These are phyloP conservation scores for Paraglomus occultum DNA, from an alignment of 192 early-diverging fungal species.

Conservation along the genomic window DNA sequence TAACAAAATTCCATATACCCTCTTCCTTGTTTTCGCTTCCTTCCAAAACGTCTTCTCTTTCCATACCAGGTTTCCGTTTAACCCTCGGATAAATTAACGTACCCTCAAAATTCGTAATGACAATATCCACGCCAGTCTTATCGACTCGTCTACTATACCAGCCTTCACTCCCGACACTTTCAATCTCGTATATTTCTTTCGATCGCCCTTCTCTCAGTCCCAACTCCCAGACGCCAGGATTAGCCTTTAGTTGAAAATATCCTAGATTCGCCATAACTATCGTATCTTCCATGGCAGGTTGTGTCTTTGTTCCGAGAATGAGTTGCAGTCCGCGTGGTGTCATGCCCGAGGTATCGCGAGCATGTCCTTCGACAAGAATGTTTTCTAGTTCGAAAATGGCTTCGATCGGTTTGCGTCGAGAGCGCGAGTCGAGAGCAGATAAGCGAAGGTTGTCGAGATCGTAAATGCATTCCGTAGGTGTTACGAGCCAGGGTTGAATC, in stretches of 20 bases:
- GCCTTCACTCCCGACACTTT: slow-evolving; percentile 56
- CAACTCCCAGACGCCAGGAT: slow-evolving; percentile 87
- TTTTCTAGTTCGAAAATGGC: slow-evolving; percentile 78
- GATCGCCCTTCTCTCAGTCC: slow-evolving; percentile 80
- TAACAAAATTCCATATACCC: slow-evolving; percentile 61
- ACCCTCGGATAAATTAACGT: slow-evolving; percentile 78
- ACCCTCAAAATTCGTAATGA: slow-evolving; percentile 80
- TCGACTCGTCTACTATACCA: slow-evolving; percentile 42
- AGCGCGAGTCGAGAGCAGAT: slow-evolving; percentile 40
- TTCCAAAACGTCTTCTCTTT: slow-evolving; percentile 68
- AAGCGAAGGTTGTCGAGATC: slow-evolving; percentile 94
- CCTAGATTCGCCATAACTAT: slow-evolving; percentile 99
- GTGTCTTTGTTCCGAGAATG: slow-evolving; percentile 66
- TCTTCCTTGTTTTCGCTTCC: slow-evolving; percentile 32
- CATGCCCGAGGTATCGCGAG: slow-evolving; percentile 62
- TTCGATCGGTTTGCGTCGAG: slow-evolving; percentile 51
- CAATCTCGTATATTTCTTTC: slow-evolving; percentile 72
- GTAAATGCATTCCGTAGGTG: slow-evolving; percentile 72
- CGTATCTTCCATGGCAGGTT: slow-evolving; percentile 76
- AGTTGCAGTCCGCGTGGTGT: slow-evolving; percentile 90
- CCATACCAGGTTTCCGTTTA: slow-evolving; percentile 77
- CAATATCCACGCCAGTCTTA: slow-evolving; percentile 51
- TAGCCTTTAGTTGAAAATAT: slow-evolving; percentile 94
- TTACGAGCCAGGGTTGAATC: slow-evolving; percentile 87
- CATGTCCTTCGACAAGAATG: slow-evolving; percentile 91